Evolutionary conservation across 192 early-diverging fungal species (phyloP), one percentile per base, ranked within the genome.

Genomic region (Pilaira anomala): DNA sequence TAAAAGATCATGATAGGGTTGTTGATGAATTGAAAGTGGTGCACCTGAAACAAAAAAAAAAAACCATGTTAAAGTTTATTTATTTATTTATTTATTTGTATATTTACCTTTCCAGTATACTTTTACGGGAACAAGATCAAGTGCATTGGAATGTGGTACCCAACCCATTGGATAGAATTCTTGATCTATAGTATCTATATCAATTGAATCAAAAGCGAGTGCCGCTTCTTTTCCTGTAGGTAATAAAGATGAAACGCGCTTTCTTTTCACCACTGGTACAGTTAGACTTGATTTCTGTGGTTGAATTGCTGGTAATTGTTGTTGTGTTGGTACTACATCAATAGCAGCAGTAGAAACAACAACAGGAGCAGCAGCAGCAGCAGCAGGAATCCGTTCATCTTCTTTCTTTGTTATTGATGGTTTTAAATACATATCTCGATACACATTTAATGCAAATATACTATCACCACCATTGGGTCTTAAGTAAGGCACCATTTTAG

Each of bases 1-100:
- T 4, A 91, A 76, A 18, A 72, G 63, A 42, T 75, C 71, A 48
- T 80, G 86, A 65, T 73, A 73, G 36, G 69, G 72, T 44, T 76
- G 72, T 30, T 69, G 65, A 30, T 52, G 49, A 30, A 78, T 65
- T 13, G 67, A 57, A 11, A 78, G 62, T 39, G 76, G 76, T 33
- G 72, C 63, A 51, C 79, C 79, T 81, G 50, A 54, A 44, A 60
- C 33, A 48, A 50, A 40, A 19, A 57, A 41, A 41, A 55, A 2
- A 19, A 36, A 21, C 19, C 30, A 36, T 36, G 18, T 54, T 54
- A 28, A 54, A 54, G 30, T 62, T 62, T 28, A 48, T 48, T 13
- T 48, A 1, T 3, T 28, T 42, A 13, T 46, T 46, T 60, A 24
- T 45, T 21, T 12, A 54, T 42, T 25, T n/a, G n/a, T n/a, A n/a